phyloP scores from a whole-genome alignment of 352 stramenopile species.

The Phytophthora sp. region DNA sequence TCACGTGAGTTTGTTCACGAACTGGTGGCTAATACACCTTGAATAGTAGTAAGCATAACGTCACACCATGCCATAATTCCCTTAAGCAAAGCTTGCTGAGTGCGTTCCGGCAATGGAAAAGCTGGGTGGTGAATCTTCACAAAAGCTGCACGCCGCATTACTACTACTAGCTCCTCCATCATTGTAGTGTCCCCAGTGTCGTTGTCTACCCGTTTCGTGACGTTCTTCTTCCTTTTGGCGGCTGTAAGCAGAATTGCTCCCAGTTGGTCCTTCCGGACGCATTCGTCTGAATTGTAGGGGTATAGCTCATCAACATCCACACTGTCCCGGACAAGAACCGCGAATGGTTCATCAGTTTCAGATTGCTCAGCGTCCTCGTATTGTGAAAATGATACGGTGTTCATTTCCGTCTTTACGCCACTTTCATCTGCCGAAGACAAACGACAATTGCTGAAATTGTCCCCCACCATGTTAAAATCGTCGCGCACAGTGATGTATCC shows the following conservation, averaged over 20 bases:
- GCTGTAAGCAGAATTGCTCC: constrained; percentile 13
- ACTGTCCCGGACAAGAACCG: constrained; percentile 15
- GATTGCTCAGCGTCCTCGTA: constrained; percentile 2
- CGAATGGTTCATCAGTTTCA: neutral
- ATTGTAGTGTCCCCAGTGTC: neutral
- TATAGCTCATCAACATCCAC: constrained; percentile 23
- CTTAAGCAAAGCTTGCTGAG: constrained; percentile 7
- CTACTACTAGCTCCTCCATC: constrained; percentile 8
- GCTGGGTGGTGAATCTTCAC: constrained; percentile 12
- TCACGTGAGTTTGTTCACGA: no score
- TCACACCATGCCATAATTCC: constrained; percentile 13
- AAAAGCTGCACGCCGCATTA: constrained; percentile 19
- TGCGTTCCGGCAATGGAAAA: neutral
- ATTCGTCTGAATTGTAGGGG: constrained; percentile 16
- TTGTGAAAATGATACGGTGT: constrained; percentile 17
- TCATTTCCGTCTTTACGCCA: constrained; percentile 19
- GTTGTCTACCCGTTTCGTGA: neutral
- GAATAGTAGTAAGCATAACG: constrained; percentile 13
- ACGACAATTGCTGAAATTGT: constrained; percentile 13
- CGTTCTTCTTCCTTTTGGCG: neutral
- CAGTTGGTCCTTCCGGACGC: constrained; percentile 21
- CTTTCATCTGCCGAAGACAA: constrained; percentile 18
- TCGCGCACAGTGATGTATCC: constrained; percentile 41
- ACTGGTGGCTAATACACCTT: no score
- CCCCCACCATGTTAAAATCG: constrained; percentile 16